These are phyloP conservation scores for Coffea humblotiana DNA, from an alignment of 305 asterid genomes.

Conservation along the genomic window DNA sequence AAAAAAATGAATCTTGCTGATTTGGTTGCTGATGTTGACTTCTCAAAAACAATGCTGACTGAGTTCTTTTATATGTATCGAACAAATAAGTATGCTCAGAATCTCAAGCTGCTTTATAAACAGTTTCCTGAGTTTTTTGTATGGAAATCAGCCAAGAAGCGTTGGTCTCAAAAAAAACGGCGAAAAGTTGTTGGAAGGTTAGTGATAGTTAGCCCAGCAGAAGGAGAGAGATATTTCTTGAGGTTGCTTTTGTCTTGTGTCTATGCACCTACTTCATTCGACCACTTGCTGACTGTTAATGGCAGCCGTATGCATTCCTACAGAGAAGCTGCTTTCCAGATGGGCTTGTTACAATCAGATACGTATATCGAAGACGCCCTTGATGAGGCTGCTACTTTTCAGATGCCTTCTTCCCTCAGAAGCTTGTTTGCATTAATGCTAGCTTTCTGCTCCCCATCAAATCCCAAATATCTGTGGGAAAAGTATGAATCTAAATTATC, in stretches of 20 bases:
- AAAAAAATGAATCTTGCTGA: too few relatives aligned
- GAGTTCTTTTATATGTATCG: neutral
- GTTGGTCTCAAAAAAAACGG: neutral
- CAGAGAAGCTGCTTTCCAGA: slow-evolving; percentile 4
- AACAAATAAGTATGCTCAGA: neutral
- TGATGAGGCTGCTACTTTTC: neutral
- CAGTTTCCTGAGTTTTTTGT: neutral
- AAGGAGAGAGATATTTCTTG: slow-evolving; percentile 8
- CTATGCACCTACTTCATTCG: neutral
- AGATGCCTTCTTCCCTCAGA: neutral
- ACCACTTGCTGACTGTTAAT: neutral
- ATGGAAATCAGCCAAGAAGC: neutral
- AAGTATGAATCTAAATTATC: neutral
- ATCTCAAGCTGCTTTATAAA: neutral
- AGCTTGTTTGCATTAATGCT: neutral
- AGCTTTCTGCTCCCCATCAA: neutral
- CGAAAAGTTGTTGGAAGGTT: neutral
- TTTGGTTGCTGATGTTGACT: too few relatives aligned
- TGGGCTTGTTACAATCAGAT: neutral
- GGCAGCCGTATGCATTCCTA: neutral
- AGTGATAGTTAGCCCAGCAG: neutral
- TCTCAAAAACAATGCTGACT: neutral
- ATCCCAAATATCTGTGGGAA: neutral
- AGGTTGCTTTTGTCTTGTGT: neutral
- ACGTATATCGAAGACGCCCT: neutral